Evolutionary conservation across 2,329 filamentous ascomycete genomes (phyloP).

Genomic region (Reticulascus tulasneorum): DNA sequence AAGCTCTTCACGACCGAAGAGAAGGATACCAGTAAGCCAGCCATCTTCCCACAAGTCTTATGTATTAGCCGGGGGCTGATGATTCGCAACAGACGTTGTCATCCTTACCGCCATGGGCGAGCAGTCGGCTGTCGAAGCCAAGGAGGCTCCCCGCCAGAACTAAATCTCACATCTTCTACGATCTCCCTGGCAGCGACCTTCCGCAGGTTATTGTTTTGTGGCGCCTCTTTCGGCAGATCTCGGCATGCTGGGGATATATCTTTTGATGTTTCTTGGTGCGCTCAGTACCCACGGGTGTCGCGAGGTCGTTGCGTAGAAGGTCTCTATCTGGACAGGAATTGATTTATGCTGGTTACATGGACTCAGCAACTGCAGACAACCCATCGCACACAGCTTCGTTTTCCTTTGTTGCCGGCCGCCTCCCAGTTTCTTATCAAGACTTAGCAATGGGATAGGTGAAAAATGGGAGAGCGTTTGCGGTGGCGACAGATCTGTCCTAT

Average conservation of each 20-base stretch:
- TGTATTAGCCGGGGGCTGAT: slow-evolving; percentile 6
- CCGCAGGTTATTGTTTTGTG: slow-evolving; percentile 11
- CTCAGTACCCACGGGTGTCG: slow-evolving; percentile 32
- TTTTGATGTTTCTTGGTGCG: slow-evolving; percentile 30
- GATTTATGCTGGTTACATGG: slow-evolving; percentile 36
- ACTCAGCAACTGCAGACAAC: slow-evolving; percentile 23
- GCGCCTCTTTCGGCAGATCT: slow-evolving; percentile 13
- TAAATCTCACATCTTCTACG: slow-evolving; percentile 16
- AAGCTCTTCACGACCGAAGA: slow-evolving; percentile 76
- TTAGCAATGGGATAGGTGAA: slow-evolving; percentile 21
- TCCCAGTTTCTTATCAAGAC: slow-evolving; percentile 22
- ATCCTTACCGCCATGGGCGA: slow-evolving; percentile 96
- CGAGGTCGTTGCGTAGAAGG: slow-evolving; percentile 37
- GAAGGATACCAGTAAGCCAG: slow-evolving; percentile 85
- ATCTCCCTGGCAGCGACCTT: slow-evolving; percentile 9
- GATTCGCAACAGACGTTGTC: slow-evolving; percentile 64
- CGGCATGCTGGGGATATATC: slow-evolving; percentile 21
- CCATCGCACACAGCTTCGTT: slow-evolving; percentile 28
- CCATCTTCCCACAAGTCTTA: neutral
- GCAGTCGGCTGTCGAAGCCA: slow-evolving; percentile 86
- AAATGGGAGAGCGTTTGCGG: slow-evolving; percentile 30
- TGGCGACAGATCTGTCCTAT: slow-evolving; percentile 30
- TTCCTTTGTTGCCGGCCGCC: slow-evolving; percentile 35
- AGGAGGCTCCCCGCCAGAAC: slow-evolving; percentile 69
- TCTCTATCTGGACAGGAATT: slow-evolving; percentile 40